Evolutionary conservation across 306 rosid genomes (phyloP), one percentile per base, ranked within the genome.

Genomic region (Pterocarpus macrocarpus): DNA sequence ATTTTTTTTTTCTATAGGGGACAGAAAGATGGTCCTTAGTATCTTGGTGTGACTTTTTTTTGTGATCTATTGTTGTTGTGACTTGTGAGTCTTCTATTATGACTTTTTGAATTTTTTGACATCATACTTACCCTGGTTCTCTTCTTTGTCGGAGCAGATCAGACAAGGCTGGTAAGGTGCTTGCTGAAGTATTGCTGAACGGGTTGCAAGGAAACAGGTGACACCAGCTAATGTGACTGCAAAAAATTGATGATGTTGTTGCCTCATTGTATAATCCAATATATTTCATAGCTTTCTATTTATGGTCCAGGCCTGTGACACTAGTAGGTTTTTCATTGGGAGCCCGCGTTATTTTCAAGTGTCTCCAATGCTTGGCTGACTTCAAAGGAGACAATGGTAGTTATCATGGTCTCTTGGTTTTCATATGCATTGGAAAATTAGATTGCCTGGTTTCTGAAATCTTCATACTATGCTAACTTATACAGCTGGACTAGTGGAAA

Each of bases 201-300:
- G 90, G 93, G 69, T 87, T 78, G 79, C 93, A 88, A 43, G 96
- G 95, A 81, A 83, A 88, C 85, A 88, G 90, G 93, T 91, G 83
- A 80, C 47, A 86, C 70, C 71, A 76, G 78, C 83, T 85, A 67
- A 43, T 68, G 50, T 81, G 64, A 77, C 76, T 57, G 57, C 71
- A 71, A 81, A 71, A 77, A 49, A 41, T 74, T 80, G 71, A 78
- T 59, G 36, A 82, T 55, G 41, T 53, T 7, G 15, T 70, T 39
- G 50, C 58, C 63, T 81, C 80, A 74, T 44, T 78, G 76, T 66
- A 56, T 81, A 45, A 53, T 80, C 74, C 80, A 55, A 71, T 78
- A 66, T 75, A 30, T 64, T 81, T 56, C 7, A 47, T 73, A 67
- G 77, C 76, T 84, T 82, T 80, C 64, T 77, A 68, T 87, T 49